Evolutionary conservation across 2,329 filamentous ascomycete species (phyloP), one percentile per base, ranked within the genome.

Genomic region (Colletotrichum sp.): DNA sequence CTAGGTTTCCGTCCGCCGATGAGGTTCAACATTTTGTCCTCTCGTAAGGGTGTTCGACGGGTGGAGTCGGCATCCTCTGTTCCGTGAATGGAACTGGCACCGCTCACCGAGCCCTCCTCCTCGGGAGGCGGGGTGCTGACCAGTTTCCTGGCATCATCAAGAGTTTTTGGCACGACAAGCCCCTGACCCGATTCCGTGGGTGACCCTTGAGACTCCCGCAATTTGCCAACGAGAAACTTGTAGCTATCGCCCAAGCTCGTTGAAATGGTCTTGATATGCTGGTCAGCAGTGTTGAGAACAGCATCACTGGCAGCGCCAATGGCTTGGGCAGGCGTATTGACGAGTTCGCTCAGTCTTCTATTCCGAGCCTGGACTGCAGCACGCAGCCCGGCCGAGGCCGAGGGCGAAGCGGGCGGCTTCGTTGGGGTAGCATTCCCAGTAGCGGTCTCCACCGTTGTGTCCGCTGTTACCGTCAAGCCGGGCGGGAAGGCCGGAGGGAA

Each of bases 241-340:
- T 98, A 97, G 82, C 96, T 98, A 80, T 95, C 96, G 75, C 96
- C 96, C 5, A 98, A 87, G 63, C 95, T 97, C 81, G 91, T 96
- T 77, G 96, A 95, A 78, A 99, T 98, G 43, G 93, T 97, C 81
- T 98, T 98, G 77, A 98, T 89, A 2, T 96, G 91, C 82, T 98
- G 96, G 81, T 99, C 97, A 13, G 97, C 97, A 1, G 95, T 96
- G 79, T 91, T 96, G 75, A 98, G 91, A 30, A 98, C 92, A 3
- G 94, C 94, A 82, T 98, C 96, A 75, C 94, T 94, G 58, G 95
- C 95, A 36, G 93, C 94, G 76, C 94, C 94, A 70, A 98, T 90
- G 4, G 95, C 94, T 81, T 94, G 94, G 1, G 95, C 92, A 55
- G 96, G 95, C 1, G 94, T 93, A 82, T 97, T 95, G 68, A 98